Conservation (phyloP, 164 flowering plant genomes). For the Magnolia officinalis region DNA sequence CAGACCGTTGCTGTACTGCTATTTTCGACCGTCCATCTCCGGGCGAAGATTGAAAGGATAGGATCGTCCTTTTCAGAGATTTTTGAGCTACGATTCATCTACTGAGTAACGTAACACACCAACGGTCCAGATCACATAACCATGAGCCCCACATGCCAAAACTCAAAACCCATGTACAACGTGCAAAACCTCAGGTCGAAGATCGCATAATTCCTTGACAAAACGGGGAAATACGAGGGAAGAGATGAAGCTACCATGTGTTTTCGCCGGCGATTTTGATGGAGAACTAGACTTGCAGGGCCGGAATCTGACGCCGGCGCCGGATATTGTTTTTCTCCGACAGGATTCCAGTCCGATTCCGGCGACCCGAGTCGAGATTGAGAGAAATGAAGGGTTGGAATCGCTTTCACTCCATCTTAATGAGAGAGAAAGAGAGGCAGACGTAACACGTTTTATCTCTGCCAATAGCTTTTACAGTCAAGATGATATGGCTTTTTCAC, state of each 20-base stretch:
- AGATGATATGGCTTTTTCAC: too few species aligned
- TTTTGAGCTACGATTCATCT: neutral
- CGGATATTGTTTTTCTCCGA: constrained; percentile 1
- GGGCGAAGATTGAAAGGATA: too few species aligned
- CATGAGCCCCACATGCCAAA: neutral
- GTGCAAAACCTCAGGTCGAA: neutral
- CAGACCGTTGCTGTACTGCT: too few species aligned
- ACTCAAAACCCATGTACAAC: neutral
- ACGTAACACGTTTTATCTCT: too few species aligned
- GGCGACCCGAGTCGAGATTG: constrained; percentile 1
- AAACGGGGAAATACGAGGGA: neutral
- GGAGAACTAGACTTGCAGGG: neutral
- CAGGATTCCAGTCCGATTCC: constrained; percentile 12
- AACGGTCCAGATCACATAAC: neutral
- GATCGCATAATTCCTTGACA: neutral
- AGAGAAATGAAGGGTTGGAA: constrained; percentile 6
- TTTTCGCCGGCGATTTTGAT: neutral
- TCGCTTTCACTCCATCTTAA: constrained; percentile 7
- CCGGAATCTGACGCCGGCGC: constrained; percentile 11
- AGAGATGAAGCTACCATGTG: neutral
- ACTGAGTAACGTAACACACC: neutral
- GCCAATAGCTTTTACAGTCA: too few species aligned
- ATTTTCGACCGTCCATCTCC: too few species aligned
- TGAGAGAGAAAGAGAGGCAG: neutral
- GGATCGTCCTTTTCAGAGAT: neutral